Evolutionary conservation across 2,329 filamentous ascomycete species (phyloP).

Genomic region (Endothia cerciana): DNA sequence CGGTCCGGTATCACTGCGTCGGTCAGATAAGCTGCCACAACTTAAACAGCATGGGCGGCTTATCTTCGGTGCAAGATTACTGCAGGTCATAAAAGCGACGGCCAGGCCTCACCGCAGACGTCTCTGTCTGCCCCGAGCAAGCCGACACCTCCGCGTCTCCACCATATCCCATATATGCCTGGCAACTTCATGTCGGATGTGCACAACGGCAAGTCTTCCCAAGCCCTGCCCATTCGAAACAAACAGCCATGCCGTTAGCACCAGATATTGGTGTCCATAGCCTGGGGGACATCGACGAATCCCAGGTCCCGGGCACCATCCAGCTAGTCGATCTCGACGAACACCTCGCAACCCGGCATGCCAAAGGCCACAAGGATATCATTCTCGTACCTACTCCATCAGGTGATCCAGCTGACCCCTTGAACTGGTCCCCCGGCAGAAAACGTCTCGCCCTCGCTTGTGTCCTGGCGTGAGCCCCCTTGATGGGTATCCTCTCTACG

Average conservation of each 20-base stretch:
- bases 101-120: neutral
- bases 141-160: neutral
- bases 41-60: neutral
- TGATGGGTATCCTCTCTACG: neutral
- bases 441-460: slow-evolving; percentile 33
- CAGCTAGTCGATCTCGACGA: slow-evolving; percentile 39
- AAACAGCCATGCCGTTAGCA: slow-evolving; percentile 12
- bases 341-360: slow-evolving; percentile 36
- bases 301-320: slow-evolving; percentile 38
- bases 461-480: slow-evolving; percentile 32
- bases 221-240: neutral
- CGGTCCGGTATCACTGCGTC: slow-evolving; percentile 10
- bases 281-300: slow-evolving; percentile 31
- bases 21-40: slow-evolving; percentile 11
- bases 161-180: neutral
- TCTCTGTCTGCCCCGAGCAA: neutral
- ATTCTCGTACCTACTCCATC: slow-evolving; percentile 47
- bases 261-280: slow-evolving; percentile 7
- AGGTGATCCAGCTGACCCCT: slow-evolving; percentile 45
- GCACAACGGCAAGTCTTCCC: neutral
- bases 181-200: neutral
- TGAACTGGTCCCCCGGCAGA: slow-evolving; percentile 40
- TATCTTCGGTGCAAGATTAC: slow-evolving; percentile 6
- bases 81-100: neutral
- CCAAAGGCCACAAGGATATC: slow-evolving; percentile 38